Evolutionary conservation across 1,284 basidiomycete genomes (phyloP), one percentile per base, ranked within the genome.

Genomic region (Malassezia equina): DNA sequence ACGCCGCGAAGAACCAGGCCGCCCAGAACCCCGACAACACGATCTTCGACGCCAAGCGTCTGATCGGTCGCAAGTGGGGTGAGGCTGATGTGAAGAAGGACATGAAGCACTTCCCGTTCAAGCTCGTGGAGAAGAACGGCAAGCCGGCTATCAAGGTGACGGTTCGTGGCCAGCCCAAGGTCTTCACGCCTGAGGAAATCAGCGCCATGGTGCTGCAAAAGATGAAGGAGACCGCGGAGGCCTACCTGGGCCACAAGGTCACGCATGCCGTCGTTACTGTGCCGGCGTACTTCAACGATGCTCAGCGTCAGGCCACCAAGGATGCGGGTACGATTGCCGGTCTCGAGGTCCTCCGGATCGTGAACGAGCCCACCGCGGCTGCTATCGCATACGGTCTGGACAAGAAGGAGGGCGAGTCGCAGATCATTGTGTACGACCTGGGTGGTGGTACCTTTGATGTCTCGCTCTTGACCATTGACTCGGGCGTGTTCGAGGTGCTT

Each of bases 141-240:
- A 73, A 73, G 67, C 69, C 72, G n/a, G 71, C 68, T 25, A 74
- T 75, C 51, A 61, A 72, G 61, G 67, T 74, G 45, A 54, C 59
- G 39, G 65, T 71, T 41, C 65, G 63, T 27, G 71, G 66, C 44
- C 55, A 67, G 15, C 59, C 65, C 51, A 66, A 67, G 58, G 60
- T 66, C 25, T 77, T 77, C 61, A 75, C 74, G 40, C 85, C 88
- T 1, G 88, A 91, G 76, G 88, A 90, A 78, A 82, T 90, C 66
- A 87, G 84, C 53, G 88, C 91, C 55, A 98, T 96, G 93, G 83
- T 98, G 69, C 79, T 96, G 59, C 80, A 77, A 60, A 96, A 96
- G 82, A 96, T 98, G 91, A 96, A 96, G 83, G 93, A 96, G 80
- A 96, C 89, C 42, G 93, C 93, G 60, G 93, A 96, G 81, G 88